phyloP scores from a whole-genome alignment of 768 basidiomycete species.

The Boletus insuetus region DNA sequence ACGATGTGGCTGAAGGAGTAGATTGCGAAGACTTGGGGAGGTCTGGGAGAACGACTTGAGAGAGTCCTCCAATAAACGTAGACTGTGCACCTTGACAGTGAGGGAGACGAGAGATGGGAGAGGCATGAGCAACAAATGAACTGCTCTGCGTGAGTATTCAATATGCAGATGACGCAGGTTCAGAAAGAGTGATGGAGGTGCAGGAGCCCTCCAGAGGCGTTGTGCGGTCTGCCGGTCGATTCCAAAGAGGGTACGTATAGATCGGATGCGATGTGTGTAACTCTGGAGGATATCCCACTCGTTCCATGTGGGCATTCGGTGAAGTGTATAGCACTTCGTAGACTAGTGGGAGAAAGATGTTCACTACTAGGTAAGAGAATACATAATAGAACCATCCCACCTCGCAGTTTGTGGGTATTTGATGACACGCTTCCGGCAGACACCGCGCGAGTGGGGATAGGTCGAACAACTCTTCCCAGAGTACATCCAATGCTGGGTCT shows the following conservation, averaged over 20 bases:
- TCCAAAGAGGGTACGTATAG: background rate
- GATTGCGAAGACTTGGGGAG: too few species aligned
- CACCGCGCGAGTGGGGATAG: background rate
- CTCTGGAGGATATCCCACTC: background rate
- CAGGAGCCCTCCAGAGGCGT: background rate
- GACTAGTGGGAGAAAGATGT: background rate
- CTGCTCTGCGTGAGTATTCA: background rate
- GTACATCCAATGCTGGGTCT: too few species aligned
- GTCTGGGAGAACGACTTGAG: background rate
- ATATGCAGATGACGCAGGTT: background rate
- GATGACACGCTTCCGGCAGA: background rate
- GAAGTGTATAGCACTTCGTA: background rate
- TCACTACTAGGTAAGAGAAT: background rate
- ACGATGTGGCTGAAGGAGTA: background rate
- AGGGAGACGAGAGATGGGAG: background rate
- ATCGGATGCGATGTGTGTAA: too few species aligned
- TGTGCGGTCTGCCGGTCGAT: background rate
- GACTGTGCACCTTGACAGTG: accelerated
- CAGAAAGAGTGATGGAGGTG: background rate
- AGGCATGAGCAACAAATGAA: background rate
- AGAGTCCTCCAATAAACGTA: background rate
- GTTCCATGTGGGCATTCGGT: background rate
- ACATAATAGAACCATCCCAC: background rate
- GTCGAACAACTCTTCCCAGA: background rate
- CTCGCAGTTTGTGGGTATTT: background rate